Conservation (phyloP, 129 eudicot genomes). For the Apium graveolens region DNA sequence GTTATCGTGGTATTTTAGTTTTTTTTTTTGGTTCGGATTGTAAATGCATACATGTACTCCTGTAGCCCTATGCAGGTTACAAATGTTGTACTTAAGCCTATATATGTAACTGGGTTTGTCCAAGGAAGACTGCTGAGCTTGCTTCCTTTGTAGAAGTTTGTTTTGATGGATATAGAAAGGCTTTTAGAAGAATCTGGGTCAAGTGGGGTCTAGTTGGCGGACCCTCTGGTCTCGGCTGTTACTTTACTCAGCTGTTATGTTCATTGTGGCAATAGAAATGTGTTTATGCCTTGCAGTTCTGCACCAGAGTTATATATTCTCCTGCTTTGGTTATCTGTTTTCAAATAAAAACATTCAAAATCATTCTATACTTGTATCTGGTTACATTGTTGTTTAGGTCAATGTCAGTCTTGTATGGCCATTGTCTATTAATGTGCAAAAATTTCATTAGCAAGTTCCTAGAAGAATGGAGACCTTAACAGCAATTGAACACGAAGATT, state of each 20-base stretch:
- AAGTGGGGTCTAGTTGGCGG: neutral
- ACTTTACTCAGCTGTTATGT: neutral
- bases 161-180: neutral
- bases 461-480: too few relatives aligned
- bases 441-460: too few relatives aligned
- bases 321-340: neutral
- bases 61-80: slow-evolving; percentile 5
- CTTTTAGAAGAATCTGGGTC: neutral
- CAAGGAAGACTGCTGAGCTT: neutral
- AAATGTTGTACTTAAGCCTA: neutral
- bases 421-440: neutral
- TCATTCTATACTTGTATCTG: neutral
- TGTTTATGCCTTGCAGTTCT: neutral
- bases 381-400: neutral
- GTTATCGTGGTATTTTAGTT: slow-evolving; percentile 10
- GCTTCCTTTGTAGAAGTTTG: neutral
- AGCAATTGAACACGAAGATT: too few relatives aligned
- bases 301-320: too few relatives aligned
- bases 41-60: slow-evolving; percentile 23
- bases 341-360: neutral
- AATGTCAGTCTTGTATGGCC: neutral
- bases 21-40: slow-evolving; percentile 18
- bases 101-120: slow-evolving; percentile 2
- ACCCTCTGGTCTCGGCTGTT: neutral
- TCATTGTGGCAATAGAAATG: slow-evolving; percentile 4